phyloP scores from a whole-genome alignment of 2,329 filamentous ascomycete species.

The Cylindrodendrum hubeiense region DNA sequence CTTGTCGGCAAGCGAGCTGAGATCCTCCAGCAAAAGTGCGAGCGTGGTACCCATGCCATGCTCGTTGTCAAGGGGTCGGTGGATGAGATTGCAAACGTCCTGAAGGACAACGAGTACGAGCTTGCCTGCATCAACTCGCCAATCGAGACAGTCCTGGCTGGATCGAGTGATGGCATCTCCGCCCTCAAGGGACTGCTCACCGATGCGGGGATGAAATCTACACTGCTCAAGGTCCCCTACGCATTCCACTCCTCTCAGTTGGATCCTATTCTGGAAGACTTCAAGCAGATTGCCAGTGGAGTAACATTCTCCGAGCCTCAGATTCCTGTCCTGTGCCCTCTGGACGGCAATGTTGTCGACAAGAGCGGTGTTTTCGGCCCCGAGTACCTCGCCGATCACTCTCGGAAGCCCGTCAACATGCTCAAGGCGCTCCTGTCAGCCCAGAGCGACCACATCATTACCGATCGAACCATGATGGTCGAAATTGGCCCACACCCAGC shows the following conservation, averaged over 20 bases:
- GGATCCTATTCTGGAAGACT: slow-evolving; percentile 58
- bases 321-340: slow-evolving; percentile 27
- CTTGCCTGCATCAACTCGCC: slow-evolving; percentile 73
- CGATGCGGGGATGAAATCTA: slow-evolving; percentile 45
- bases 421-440: slow-evolving; percentile 18
- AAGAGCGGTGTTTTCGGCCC: slow-evolving; percentile 15
- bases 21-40: slow-evolving; percentile 68
- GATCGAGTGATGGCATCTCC: slow-evolving; percentile 22
- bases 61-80: slow-evolving; percentile 46
- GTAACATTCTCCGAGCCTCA: slow-evolving; percentile 19
- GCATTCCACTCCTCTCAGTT: slow-evolving; percentile 54
- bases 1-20: slow-evolving; percentile 71
- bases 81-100: slow-evolving; percentile 16
- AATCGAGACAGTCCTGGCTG: slow-evolving; percentile 66
- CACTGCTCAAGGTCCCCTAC: slow-evolving; percentile 50
- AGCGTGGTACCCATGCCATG: slow-evolving; percentile 50
- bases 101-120: slow-evolving; percentile 47
- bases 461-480: slow-evolving; percentile 25
- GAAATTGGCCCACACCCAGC: slow-evolving; percentile 38
- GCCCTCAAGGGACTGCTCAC: slow-evolving; percentile 11
- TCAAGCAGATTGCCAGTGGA: slow-evolving; percentile 49
- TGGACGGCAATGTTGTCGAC: slow-evolving; percentile 28
- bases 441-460: slow-evolving; percentile 11
- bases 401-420: slow-evolving; percentile 35
- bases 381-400: slow-evolving; percentile 30